Conservation (phyloP, 2,329 filamentous ascomycete species). For the Macrophomina pseudophaseolina region DNA sequence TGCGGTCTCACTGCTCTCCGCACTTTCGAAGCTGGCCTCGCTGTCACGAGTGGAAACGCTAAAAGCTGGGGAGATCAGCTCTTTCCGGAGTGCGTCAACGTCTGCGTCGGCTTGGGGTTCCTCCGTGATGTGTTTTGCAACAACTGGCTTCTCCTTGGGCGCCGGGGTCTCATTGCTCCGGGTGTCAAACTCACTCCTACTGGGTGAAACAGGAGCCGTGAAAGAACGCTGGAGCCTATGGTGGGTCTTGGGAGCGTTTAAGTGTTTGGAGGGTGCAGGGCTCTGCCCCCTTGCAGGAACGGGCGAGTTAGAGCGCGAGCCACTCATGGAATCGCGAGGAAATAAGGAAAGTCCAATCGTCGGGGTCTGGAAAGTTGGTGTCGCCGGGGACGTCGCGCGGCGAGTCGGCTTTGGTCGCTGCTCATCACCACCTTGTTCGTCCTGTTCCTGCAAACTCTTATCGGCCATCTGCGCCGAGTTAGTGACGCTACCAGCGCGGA, state of each 20-base stretch:
- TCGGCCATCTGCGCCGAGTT: conserved; percentile 15
- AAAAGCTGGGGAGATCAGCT: conserved; percentile 5
- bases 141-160: not conserved
- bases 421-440: conserved; percentile 25
- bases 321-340: conserved; percentile 20
- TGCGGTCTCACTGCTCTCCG: conserved; percentile 1
- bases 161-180: not conserved
- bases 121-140: conserved; percentile 7
- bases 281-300: conserved; percentile 2
- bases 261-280: not conserved
- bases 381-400: conserved; percentile 41
- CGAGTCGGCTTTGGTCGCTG: conserved; percentile 34
- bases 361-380: conserved; percentile 31
- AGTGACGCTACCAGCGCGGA: not conserved
- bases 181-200: not conserved
- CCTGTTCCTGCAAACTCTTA: conserved; percentile 27
- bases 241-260: conserved; percentile 9
- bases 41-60: conserved; percentile 9
- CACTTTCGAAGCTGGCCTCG: conserved; percentile 8
- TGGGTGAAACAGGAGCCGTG: conserved; percentile 2
- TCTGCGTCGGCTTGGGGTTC: not conserved
- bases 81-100: not conserved
- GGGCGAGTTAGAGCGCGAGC: conserved; percentile 9
- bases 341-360: conserved; percentile 14
- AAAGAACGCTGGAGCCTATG: conserved; percentile 18